These are phyloP conservation scores for Microdochium trichocladiopsis DNA, from an alignment of 2,329 filamentous ascomycete species.

Conservation along the genomic window DNA sequence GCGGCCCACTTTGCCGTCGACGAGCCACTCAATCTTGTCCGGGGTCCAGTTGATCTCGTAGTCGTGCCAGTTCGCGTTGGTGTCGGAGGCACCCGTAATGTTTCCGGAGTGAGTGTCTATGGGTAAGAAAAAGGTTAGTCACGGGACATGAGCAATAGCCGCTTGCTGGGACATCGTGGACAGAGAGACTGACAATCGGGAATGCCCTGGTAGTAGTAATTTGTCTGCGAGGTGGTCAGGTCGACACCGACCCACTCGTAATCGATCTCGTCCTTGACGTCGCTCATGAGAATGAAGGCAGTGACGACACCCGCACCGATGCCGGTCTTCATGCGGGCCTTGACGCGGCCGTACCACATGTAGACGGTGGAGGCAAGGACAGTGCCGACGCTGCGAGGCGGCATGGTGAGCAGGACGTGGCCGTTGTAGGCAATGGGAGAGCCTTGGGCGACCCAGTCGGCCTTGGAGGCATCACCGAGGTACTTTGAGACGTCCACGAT, in stretches of 20 bases:
- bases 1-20: constrained; percentile 75
- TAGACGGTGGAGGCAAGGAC: constrained; percentile 78
- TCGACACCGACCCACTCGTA: constrained; percentile 89
- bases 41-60: constrained; percentile 94
- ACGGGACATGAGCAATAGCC: too few species aligned
- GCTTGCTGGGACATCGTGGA: too few species aligned
- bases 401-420: constrained; percentile 82
- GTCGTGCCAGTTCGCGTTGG: constrained; percentile 72
- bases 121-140: too few species aligned
- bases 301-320: constrained; percentile 88
- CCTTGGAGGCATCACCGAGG: constrained; percentile 70
- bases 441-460: constrained; percentile 87
- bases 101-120: constrained; percentile 71
- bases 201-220: constrained; percentile 95
- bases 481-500: constrained; percentile 72
- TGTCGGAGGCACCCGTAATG: constrained; percentile 56
- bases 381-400: constrained; percentile 75
- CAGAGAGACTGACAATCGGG: too few species aligned
- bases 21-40: constrained; percentile 76
- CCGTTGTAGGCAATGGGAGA: constrained; percentile 61
- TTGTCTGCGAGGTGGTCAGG: constrained; percentile 73
- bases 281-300: constrained; percentile 90
- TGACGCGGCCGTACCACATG: constrained; percentile 95
- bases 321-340: constrained; percentile 76
- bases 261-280: constrained; percentile 97